Conservation (phyloP, 78 protist species). For the Diacronema lutheri region DNA sequence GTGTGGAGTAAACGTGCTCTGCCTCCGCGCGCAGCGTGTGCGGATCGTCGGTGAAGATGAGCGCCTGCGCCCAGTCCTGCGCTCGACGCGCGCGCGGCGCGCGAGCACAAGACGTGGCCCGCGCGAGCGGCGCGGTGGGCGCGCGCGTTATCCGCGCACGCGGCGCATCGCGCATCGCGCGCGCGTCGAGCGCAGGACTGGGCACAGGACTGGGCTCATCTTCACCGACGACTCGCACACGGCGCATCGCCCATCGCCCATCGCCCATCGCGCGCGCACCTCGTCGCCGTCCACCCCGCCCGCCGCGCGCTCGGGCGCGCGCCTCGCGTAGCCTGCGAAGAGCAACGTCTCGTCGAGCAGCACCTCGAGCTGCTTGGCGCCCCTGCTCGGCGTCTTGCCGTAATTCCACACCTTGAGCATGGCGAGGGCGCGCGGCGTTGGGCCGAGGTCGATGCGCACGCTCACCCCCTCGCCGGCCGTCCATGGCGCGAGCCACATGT, state of each 20-base stretch:
- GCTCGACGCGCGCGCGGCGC: no score
- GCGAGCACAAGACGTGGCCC: no score
- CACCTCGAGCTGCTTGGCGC: not conserved
- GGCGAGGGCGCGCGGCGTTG: not conserved
- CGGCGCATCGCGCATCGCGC: not conserved
- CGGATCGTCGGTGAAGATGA: not conserved
- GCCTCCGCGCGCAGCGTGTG: not conserved
- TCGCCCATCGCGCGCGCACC: not conserved
- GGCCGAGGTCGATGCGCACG: slow-evolving; percentile 41
- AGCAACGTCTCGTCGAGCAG: not conserved
- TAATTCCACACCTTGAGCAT: slow-evolving; percentile 71
- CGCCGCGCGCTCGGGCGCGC: not conserved
- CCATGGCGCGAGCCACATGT: slow-evolving; percentile 39
- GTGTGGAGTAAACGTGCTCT: not conserved
- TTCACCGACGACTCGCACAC: not conserved
- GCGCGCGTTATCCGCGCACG: not conserved
- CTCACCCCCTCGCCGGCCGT: slow-evolving; percentile 23
- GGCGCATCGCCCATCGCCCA: no score
- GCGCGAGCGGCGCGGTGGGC: no score
- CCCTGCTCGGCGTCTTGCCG: slow-evolving; percentile 53
- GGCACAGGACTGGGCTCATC: not conserved
- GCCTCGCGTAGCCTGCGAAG: not conserved
- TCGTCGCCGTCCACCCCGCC: no score
- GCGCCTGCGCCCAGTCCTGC: not conserved
- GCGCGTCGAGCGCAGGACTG: not conserved